These are phyloP conservation scores for Laguncularia racemosa DNA, from an alignment of 345 rosid species.

Conservation along the genomic window DNA sequence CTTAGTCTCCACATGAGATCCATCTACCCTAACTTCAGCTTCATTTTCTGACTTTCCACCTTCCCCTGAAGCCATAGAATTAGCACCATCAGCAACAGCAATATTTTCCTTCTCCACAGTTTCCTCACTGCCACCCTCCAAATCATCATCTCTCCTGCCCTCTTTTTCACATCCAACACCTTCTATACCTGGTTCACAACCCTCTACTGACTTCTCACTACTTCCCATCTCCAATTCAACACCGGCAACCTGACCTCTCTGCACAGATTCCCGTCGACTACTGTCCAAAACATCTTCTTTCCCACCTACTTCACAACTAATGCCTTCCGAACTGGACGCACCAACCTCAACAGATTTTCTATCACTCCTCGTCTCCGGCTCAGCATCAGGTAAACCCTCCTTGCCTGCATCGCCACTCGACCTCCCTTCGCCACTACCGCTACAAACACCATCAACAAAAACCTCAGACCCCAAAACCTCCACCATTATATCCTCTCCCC, in stretches of 20 bases:
- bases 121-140: not conserved
- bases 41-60: not conserved
- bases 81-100: too few species aligned
- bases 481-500: constrained; percentile 33
- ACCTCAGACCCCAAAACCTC: constrained; percentile 36
- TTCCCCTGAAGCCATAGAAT: too few species aligned
- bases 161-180: too few species aligned
- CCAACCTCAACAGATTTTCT: constrained; percentile 7
- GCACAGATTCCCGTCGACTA: not conserved
- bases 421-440: constrained; percentile 7
- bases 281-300: not conserved
- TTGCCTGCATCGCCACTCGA: constrained; percentile 13
- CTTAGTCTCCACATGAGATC: not conserved
- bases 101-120: too few species aligned
- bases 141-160: too few species aligned
- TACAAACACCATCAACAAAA: constrained; percentile 35
- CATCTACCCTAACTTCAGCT: constrained; percentile 4
- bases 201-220: too few species aligned
- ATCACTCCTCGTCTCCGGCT: constrained; percentile 4
- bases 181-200: too few species aligned
- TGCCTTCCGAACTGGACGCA: not conserved
- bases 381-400: constrained; percentile 4
- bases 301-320: not conserved
- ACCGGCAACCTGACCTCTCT: too few species aligned
- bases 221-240: too few species aligned